Evolutionary conservation across 2,329 filamentous ascomycete genomes (phyloP).

Genomic region (Lachnellula occidentalis): DNA sequence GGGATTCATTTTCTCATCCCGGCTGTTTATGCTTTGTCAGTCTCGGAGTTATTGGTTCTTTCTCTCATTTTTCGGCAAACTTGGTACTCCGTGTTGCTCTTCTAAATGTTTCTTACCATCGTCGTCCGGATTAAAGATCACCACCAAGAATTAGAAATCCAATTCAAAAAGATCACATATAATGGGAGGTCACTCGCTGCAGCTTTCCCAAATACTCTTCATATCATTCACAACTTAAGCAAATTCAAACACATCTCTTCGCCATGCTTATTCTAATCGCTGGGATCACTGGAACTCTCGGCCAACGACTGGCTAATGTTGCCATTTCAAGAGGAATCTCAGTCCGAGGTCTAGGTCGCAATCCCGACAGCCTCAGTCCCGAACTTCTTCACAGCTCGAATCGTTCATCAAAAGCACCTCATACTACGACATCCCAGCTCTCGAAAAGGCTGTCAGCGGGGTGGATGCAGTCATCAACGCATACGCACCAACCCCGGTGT

Average conservation of each 20-base stretch:
- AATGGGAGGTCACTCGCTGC: too few species aligned
- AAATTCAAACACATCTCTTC: background rate
- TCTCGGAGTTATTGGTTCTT: too few species aligned
- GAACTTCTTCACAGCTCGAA: background rate
- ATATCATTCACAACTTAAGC: too few species aligned
- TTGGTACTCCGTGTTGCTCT: too few species aligned
- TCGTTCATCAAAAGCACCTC: background rate
- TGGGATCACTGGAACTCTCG: background rate
- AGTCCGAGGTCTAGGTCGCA: background rate
- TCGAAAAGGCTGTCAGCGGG: constrained; percentile 30
- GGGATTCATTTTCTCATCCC: too few species aligned
- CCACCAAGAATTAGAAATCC: too few species aligned
- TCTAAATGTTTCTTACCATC: too few species aligned
- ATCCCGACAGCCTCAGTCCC: background rate
- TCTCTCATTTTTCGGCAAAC: too few species aligned
- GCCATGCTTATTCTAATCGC: constrained; percentile 11
- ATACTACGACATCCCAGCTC: constrained; percentile 27
- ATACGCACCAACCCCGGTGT: constrained; percentile 24
- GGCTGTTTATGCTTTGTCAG: too few species aligned
- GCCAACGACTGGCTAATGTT: background rate
- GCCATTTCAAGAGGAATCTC: background rate
- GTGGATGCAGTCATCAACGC: constrained; percentile 35
- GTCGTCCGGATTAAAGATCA: too few species aligned
- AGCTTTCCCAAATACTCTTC: too few species aligned
- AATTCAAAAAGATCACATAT: too few species aligned